Percentiles rank a stretch among this genome's conserved stretches.
phyloP scores from a whole-genome alignment of 352 stramenopile genomes.

The Phytophthora palmivora region DNA sequence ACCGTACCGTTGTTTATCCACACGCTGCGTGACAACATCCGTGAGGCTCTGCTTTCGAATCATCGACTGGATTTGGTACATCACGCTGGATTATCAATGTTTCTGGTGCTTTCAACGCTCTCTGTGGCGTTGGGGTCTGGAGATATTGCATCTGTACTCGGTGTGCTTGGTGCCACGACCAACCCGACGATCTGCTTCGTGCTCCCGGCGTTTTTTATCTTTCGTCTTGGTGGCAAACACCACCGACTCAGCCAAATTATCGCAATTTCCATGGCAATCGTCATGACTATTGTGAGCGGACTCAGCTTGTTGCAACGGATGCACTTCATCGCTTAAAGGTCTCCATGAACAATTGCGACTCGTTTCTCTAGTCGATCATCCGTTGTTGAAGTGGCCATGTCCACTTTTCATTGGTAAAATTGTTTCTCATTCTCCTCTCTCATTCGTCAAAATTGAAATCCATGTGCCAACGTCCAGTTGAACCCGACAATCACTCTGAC shows the following conservation, averaged over 20 bases:
- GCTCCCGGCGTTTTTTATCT: conserved; percentile 84
- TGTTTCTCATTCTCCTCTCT: neutral
- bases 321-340: conserved; percentile 31
- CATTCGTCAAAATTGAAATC: conserved; percentile 21
- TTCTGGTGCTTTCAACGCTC: conserved; percentile 60
- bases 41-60: conserved; percentile 68
- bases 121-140: conserved; percentile 71
- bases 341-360: neutral
- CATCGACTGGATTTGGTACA: conserved; percentile 50
- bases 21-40: conserved; percentile 85
- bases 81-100: conserved; percentile 61
- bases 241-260: conserved; percentile 54
- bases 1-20: conserved; percentile 88
- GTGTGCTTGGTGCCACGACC: conserved; percentile 81
- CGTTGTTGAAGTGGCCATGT: conserved; percentile 3
- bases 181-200: conserved; percentile 91
- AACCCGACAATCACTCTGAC: conserved; percentile 24
- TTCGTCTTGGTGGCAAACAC: conserved; percentile 49
- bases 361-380: conserved; percentile 1
- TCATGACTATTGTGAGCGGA: conserved; percentile 51
- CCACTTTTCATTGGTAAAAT: conserved; percentile 21
- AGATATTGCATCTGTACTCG: conserved; percentile 88
- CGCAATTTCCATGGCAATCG: conserved; percentile 51
- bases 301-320: conserved; percentile 70
- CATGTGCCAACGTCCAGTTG: conserved; percentile 16